Conservation (phyloP, 2,329 filamentous ascomycete genomes). For the Aureobasidium sp. region DNA sequence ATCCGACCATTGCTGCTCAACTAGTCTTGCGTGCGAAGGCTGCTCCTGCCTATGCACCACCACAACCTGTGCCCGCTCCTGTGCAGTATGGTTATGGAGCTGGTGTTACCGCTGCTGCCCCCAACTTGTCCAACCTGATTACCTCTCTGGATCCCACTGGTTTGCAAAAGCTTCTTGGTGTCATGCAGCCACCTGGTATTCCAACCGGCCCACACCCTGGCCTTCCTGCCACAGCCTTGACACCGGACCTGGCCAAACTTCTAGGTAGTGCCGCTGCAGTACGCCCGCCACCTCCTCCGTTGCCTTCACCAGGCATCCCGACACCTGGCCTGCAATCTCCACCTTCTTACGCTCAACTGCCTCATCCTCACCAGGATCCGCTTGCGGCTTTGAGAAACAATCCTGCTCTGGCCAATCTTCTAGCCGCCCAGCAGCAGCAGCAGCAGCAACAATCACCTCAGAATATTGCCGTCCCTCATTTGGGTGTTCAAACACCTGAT, state of each 20-base stretch:
- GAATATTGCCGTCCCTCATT: conserved; percentile 2
- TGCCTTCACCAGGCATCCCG: not conserved
- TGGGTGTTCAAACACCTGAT: conserved; percentile 16
- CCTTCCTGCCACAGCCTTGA: conserved; percentile 23
- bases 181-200: conserved; percentile 42
- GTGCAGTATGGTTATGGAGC: conserved; percentile 28
- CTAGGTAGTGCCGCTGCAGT: conserved; percentile 23
- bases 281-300: conserved; percentile 15
- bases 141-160: conserved; percentile 61
- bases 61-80: conserved; percentile 29
- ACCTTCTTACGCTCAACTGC: conserved; percentile 19
- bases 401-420: conserved; percentile 24
- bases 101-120: conserved; percentile 20
- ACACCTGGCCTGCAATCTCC: conserved; percentile 2
- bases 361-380: conserved; percentile 26
- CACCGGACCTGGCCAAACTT: conserved; percentile 33
- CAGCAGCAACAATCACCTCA: conserved; percentile 10
- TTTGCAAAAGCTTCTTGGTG: conserved; percentile 62
- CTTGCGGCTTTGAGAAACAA: conserved; percentile 26
- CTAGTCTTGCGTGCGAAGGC: conserved; percentile 68
- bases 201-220: conserved; percentile 24
- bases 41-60: conserved; percentile 28
- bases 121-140: conserved; percentile 58
- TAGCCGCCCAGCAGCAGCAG: conserved; percentile 14
- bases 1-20: conserved; percentile 70